Conservation (phyloP, 2,329 filamentous ascomycete species). For the Graphilbum ipis-grandicollis region DNA sequence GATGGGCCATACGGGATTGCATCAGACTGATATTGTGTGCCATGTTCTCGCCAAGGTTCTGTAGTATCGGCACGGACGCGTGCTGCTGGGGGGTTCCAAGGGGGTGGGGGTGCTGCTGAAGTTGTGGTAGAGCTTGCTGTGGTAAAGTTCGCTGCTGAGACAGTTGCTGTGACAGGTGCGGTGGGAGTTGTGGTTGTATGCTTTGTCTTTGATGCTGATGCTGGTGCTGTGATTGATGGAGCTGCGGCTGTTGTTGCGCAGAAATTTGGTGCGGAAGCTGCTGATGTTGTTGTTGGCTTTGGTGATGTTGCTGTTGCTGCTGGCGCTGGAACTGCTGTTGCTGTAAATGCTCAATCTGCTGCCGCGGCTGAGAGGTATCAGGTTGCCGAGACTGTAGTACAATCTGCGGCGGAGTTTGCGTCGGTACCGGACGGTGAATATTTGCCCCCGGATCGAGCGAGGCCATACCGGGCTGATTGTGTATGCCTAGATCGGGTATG, state of each 20-base stretch:
- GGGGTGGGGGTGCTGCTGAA: slow-evolving; percentile 1
- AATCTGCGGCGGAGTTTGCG: slow-evolving; percentile 13
- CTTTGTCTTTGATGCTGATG: not conserved
- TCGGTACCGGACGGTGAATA: not conserved
- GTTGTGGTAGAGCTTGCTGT: not conserved
- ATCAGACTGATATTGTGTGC: slow-evolving; percentile 4
- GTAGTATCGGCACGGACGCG: slow-evolving; percentile 16
- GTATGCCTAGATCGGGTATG: slow-evolving; percentile 38
- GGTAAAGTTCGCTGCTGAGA: not conserved
- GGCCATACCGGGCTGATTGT: slow-evolving; percentile 5
- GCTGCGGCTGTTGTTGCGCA: not conserved
- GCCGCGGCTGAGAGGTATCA: slow-evolving; percentile 2
- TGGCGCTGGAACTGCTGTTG: slow-evolving; percentile 1
- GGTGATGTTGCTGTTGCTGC: slow-evolving; percentile 4
- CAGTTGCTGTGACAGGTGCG: slow-evolving; percentile 8
- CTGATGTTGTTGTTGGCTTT: slow-evolving; percentile 14
- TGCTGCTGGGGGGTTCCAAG: slow-evolving; percentile 11
- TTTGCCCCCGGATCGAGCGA: not conserved
- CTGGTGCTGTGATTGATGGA: slow-evolving; percentile 12
- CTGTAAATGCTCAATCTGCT: slow-evolving; percentile 1
- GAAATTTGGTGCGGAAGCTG: not conserved
- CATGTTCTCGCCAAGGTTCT: slow-evolving; percentile 16
- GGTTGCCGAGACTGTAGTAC: slow-evolving; percentile 14
- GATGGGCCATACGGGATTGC: not conserved
- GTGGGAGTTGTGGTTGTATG: slow-evolving; percentile 11